Evolutionary conservation across 1,139 yeast species (phyloP), one percentile per base, ranked within the genome.

Genomic region (Kurtzmaniella quercitrusa): DNA sequence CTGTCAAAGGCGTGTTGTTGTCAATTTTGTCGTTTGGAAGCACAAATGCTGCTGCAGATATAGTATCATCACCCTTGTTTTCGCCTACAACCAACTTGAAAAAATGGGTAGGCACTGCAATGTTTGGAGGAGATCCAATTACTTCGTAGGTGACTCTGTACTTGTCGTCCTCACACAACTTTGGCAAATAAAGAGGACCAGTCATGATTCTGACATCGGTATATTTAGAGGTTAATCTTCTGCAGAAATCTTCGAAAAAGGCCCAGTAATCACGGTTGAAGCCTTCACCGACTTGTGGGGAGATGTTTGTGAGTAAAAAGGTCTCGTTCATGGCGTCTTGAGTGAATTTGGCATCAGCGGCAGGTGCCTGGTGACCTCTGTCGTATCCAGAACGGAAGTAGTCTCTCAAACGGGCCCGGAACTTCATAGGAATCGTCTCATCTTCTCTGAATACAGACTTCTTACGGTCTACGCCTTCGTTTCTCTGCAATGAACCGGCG

Each of bases 221-320:
- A 62, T 86, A 93, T 43, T 72, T 71, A 16, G 65, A 56, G 5
- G 96, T 85, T 51, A 93, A 72, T 44, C 88, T 73, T 48, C 99
- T 75, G 43, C 84, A 82, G 60, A 93, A 93, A 56, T 87, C 87
- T 63, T 93, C 99, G 49, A 94, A 80, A 63, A 90, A 96, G 1
- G 97, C 95, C 99, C 99, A 93, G 56, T 73, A 90, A 62, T 93
- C 98, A 52, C 98, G 75, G 65, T 93, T 93, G 70, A 93, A 93
- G 0, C 98, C 98, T 4, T 86, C 96, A 6, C 98, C 98, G 1
- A 93, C 96, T 63, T 93, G 99, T 1, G 99, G 99, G 10, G 95
- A 80, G 75, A 93, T 93, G 62, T 93, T 93, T 17, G 96, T 82
- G 55, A 94, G 70, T 52, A 73, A 80, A 56, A 93, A 93, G 0